Evolutionary conservation across 805 yeast species (phyloP).

Genomic region (Pichia gijzeniarum): DNA sequence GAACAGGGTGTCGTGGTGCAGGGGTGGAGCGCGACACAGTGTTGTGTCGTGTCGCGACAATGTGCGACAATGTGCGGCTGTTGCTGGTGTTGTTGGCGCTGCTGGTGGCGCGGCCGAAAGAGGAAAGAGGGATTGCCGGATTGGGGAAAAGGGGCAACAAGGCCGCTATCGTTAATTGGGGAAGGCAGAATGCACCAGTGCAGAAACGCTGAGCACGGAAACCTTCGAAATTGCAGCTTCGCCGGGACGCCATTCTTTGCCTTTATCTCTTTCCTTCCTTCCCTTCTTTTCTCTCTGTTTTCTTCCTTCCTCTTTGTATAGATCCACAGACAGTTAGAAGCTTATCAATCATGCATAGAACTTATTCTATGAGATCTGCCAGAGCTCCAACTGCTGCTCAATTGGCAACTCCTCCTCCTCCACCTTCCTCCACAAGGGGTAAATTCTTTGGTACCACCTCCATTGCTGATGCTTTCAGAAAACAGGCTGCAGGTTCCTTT

Average conservation of each 20-base stretch:
- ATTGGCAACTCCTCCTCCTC: conserved; percentile 93
- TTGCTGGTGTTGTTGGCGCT: no score
- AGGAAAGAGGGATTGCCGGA: neutral
- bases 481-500: conserved; percentile 80
- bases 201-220: no score
- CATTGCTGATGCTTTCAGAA: conserved; percentile 64
- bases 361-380: conserved; percentile 89
- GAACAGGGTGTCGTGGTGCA: neutral
- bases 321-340: neutral
- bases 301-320: neutral
- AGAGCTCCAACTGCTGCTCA: conserved; percentile 98
- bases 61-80: no score
- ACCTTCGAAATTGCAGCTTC: no score
- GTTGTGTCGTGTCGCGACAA: no score
- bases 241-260: no score
- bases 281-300: neutral
- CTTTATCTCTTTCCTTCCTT: neutral
- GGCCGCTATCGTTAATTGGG: neutral
- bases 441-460: conserved; percentile 73
- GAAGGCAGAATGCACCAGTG: neutral
- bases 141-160: no score
- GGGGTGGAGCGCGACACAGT: neutral
- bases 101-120: neutral
- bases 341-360: conserved; percentile 75
- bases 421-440: conserved; percentile 73